A percentile compares a stretch with the other conserved stretches of the same genome.
Conservation (phyloP, 352 stramenopile species). For the Phytophthora litchii region DNA sequence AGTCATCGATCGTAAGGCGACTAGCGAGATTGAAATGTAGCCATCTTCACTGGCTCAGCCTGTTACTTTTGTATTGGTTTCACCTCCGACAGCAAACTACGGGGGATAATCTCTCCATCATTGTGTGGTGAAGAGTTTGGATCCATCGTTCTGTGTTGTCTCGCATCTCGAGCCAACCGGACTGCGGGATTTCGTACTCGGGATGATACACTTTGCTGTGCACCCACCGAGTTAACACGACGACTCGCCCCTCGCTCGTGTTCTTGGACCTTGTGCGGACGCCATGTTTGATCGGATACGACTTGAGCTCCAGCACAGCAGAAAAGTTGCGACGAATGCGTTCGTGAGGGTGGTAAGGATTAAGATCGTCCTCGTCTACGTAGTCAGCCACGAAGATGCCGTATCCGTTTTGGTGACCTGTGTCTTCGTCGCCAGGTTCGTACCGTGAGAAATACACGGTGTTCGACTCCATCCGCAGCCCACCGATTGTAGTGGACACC, state of each 20-base stretch:
- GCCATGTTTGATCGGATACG: conserved; percentile 31
- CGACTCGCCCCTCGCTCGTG: conserved; percentile 30
- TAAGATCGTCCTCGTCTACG: conserved; percentile 51
- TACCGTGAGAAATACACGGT: conserved; percentile 44
- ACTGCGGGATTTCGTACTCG: conserved; percentile 35
- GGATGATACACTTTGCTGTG: conserved; percentile 42
- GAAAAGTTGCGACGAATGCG: conserved; percentile 51
- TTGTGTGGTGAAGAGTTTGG: conserved; percentile 38
- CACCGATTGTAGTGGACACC: conserved; percentile 35
- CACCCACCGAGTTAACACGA: conserved; percentile 45
- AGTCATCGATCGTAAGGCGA: neutral
- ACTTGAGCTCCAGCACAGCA: conserved; percentile 33
- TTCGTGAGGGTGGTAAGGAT: conserved; percentile 48
- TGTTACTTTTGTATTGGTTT: neutral
- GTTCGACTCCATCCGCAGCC: conserved; percentile 53
- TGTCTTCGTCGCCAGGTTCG: conserved; percentile 17
- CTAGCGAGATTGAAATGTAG: conserved; percentile 7
- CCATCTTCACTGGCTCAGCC: conserved; percentile 4
- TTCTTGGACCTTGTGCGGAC: conserved; percentile 31
- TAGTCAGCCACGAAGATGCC: conserved; percentile 53
- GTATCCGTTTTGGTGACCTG: conserved; percentile 28
- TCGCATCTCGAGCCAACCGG: conserved; percentile 38
- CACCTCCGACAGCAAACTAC: conserved; percentile 34
- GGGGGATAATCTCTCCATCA: conserved; percentile 37
- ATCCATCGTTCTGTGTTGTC: conserved; percentile 46